Conservation (phyloP, 2,329 filamentous ascomycete species). For the Fusarium albidum region DNA sequence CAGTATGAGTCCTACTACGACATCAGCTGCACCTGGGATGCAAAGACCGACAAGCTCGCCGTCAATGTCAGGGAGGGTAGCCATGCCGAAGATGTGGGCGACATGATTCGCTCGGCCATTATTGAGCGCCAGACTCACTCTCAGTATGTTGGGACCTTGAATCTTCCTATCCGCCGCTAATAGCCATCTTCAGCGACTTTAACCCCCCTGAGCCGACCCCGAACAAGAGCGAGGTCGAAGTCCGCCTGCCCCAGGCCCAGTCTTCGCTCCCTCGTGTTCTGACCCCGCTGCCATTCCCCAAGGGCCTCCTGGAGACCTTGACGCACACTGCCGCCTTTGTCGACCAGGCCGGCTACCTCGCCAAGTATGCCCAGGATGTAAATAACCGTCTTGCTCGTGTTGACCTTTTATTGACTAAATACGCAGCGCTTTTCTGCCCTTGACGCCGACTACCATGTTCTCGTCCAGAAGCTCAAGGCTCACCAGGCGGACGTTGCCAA, state of each 20-base stretch:
- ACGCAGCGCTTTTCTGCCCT: background rate
- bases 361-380: conserved; percentile 29
- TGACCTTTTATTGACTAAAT: background rate
- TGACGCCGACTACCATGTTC: conserved; percentile 7
- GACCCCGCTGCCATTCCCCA: conserved; percentile 20
- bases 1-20: conserved; percentile 19
- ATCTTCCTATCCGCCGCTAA: background rate
- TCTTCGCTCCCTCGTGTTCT: conserved; percentile 15
- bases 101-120: conserved; percentile 7
- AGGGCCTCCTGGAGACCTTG: conserved; percentile 17
- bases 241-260: conserved; percentile 21
- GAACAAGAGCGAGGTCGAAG: conserved; percentile 21
- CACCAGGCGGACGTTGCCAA: background rate
- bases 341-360: conserved; percentile 29
- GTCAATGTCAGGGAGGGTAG: conserved; percentile 8
- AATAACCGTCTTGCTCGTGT: background rate
- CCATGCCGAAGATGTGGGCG: conserved; percentile 3
- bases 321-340: conserved; percentile 21
- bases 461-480: background rate
- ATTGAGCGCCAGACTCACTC: conserved; percentile 17
- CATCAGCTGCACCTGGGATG: conserved; percentile 23
- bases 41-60: conserved; percentile 14
- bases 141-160: conserved; percentile 13
- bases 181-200: conserved; percentile 4
- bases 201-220: background rate